A percentile compares a stretch with the other conserved stretches of the same genome.
phyloP scores from a whole-genome alignment of 2,329 filamentous ascomycete genomes.

The Botrytis medusae region DNA sequence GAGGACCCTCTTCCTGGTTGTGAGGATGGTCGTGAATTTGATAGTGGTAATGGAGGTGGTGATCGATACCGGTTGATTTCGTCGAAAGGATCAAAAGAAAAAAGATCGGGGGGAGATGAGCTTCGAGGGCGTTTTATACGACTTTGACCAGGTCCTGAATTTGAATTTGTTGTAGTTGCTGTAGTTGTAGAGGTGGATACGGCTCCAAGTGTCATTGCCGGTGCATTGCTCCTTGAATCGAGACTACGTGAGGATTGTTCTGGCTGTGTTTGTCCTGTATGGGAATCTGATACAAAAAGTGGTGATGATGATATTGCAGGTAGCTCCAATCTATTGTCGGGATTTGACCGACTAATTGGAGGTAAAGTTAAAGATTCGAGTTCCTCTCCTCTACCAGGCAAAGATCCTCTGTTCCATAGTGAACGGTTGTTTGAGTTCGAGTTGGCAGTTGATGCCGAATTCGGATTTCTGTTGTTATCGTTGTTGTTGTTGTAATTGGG shows the following conservation, averaged over 20 bases:
- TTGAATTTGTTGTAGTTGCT: background rate
- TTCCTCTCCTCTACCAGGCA: background rate
- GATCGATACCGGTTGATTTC: conserved; percentile 3
- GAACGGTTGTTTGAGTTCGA: background rate
- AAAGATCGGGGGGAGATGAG: background rate
- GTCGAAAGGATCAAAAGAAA: conserved; percentile 5
- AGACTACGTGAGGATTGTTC: background rate
- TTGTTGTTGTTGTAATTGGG: conserved; percentile 6
- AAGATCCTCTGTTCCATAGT: conserved; percentile 9
- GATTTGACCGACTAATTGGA: conserved; percentile 6
- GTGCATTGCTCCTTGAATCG: background rate
- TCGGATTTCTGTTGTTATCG: conserved; percentile 8
- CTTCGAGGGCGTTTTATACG: background rate
- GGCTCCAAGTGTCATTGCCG: background rate
- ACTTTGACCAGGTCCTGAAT: background rate
- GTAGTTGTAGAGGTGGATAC: background rate
- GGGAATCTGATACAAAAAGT: conserved; percentile 16
- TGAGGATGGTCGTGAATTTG: background rate
- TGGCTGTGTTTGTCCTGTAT: background rate
- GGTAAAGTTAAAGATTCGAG: conserved; percentile 15
- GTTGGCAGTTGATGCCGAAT: background rate
- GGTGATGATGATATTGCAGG: conserved; percentile 8
- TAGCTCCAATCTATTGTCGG: background rate
- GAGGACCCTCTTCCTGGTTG: conserved; percentile 6
- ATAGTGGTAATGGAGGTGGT: background rate